These are phyloP conservation scores for Cytospora schulzeri DNA, from an alignment of 2,329 filamentous ascomycete genomes.

Conservation along the genomic window DNA sequence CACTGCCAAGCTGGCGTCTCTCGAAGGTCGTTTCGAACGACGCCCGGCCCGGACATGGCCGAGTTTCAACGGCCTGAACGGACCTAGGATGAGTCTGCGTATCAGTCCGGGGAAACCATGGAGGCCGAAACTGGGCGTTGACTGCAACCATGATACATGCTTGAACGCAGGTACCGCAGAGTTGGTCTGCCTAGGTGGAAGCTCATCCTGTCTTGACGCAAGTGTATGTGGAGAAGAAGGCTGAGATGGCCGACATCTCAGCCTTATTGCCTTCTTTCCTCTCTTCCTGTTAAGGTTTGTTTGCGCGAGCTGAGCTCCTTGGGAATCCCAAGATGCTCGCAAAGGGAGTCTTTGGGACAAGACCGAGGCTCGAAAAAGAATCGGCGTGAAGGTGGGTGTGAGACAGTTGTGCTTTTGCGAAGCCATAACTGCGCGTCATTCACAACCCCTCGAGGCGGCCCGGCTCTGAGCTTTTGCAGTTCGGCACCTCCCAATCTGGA, in stretches of 20 bases:
- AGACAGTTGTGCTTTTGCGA: background rate
- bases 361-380: background rate
- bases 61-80: background rate
- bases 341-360: background rate
- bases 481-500: background rate
- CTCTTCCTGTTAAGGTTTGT: too few relatives aligned
- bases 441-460: background rate
- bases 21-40: background rate
- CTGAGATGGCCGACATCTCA: background rate
- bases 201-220: background rate
- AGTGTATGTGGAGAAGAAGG: background rate
- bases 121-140: background rate
- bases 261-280: background rate
- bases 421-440: background rate
- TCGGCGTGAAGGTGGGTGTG: background rate
- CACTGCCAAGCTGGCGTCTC: constrained; percentile 4
- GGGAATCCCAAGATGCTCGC: background rate
- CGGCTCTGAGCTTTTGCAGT: background rate
- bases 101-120: background rate
- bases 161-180: background rate
- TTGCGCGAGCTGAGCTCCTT: too few relatives aligned
- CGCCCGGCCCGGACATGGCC: background rate
- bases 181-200: background rate
- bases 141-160: background rate
- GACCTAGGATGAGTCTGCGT: background rate